These are phyloP conservation scores for Alternaria novae-zelandiae DNA, from an alignment of 2,329 filamentous ascomycete genomes.

Conservation along the genomic window DNA sequence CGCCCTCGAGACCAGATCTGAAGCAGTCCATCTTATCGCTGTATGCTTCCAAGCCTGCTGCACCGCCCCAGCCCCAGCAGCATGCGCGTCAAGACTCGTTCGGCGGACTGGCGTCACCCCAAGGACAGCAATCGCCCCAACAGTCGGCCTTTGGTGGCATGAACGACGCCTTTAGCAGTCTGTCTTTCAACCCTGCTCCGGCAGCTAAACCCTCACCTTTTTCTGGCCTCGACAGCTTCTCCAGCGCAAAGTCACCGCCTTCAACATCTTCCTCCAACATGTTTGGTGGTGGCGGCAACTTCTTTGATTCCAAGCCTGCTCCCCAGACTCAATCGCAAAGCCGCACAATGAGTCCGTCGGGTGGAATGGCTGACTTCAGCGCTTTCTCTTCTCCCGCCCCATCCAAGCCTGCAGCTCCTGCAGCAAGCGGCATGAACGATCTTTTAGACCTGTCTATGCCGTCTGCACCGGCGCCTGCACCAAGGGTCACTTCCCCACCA, in stretches of 20 bases:
- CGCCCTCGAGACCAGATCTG: constrained; percentile 84
- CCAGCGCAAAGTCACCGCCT: constrained; percentile 46
- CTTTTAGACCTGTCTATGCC: constrained; percentile 74
- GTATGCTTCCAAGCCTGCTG: constrained; percentile 84
- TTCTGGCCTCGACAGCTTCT: constrained; percentile 65
- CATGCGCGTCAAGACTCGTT: constrained; percentile 62
- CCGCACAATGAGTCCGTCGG: constrained; percentile 61
- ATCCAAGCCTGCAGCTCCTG: constrained; percentile 56
- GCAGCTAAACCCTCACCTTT: constrained; percentile 68
- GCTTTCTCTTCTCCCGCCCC: constrained; percentile 66
- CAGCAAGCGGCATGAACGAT: constrained; percentile 69
- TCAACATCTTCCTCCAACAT: constrained; percentile 56
- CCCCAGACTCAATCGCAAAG: constrained; percentile 51
- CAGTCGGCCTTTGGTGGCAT: constrained; percentile 67
- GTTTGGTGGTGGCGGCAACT: constrained; percentile 73
- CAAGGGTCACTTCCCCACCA: constrained; percentile 32
- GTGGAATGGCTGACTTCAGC: constrained; percentile 66
- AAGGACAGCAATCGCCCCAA: constrained; percentile 40
- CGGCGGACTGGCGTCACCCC: constrained; percentile 57
- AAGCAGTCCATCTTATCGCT: constrained; percentile 97
- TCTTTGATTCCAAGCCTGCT: constrained; percentile 76
- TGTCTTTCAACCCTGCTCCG: constrained; percentile 63
- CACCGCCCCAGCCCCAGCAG: constrained; percentile 56
- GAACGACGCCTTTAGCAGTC: constrained; percentile 78
- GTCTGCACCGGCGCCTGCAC: constrained; percentile 38